Evolutionary conservation across 2,329 filamentous ascomycete genomes (phyloP).

Genomic region (Hymenoscyphus linearis): DNA sequence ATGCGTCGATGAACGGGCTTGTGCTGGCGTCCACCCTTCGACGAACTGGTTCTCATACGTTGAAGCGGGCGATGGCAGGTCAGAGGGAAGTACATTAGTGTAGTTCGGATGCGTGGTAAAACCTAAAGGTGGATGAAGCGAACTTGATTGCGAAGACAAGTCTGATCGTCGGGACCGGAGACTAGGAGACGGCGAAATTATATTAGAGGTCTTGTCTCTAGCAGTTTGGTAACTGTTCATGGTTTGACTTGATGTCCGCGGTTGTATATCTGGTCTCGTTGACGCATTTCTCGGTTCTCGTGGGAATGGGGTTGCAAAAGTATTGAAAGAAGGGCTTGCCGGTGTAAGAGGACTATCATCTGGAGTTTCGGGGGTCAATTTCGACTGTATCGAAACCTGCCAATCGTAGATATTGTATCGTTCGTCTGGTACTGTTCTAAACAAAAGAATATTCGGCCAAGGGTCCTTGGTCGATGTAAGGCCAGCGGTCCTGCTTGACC

Average conservation of each 20-base stretch:
- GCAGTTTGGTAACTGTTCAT: slow-evolving; percentile 39
- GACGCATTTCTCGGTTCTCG: slow-evolving; percentile 16
- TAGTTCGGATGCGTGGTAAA: slow-evolving; percentile 46
- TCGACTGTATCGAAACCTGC: slow-evolving; percentile 40
- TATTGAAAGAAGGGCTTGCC: slow-evolving; percentile 23
- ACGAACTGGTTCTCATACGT: slow-evolving; percentile 53
- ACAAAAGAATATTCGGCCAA: slow-evolving; percentile 43
- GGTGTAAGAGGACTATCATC: slow-evolving; percentile 25
- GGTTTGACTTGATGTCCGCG: slow-evolving; percentile 45
- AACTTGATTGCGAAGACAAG: slow-evolving; percentile 41
- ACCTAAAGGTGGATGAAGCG: slow-evolving; percentile 40
- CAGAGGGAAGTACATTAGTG: slow-evolving; percentile 45
- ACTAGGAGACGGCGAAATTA: slow-evolving; percentile 54
- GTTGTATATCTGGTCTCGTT: slow-evolving; percentile 34
- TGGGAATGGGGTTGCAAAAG: slow-evolving; percentile 31
- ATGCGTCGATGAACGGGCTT: slow-evolving; percentile 53
- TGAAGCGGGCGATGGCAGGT: slow-evolving; percentile 52
- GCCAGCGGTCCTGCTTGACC: slow-evolving; percentile 57
- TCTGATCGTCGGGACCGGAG: slow-evolving; percentile 58
- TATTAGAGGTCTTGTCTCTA: slow-evolving; percentile 42
- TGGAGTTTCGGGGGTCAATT: slow-evolving; percentile 23
- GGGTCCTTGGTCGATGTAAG: slow-evolving; percentile 34
- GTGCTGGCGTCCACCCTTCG: slow-evolving; percentile 55
- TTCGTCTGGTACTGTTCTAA: slow-evolving; percentile 50
- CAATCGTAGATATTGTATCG: slow-evolving; percentile 53